A percentile compares a stretch with the other conserved stretches of the same genome.
Evolutionary conservation across 1,284 basidiomycete species (phyloP).

Genomic region (Pseudomicrostroma phylloplanum): DNA sequence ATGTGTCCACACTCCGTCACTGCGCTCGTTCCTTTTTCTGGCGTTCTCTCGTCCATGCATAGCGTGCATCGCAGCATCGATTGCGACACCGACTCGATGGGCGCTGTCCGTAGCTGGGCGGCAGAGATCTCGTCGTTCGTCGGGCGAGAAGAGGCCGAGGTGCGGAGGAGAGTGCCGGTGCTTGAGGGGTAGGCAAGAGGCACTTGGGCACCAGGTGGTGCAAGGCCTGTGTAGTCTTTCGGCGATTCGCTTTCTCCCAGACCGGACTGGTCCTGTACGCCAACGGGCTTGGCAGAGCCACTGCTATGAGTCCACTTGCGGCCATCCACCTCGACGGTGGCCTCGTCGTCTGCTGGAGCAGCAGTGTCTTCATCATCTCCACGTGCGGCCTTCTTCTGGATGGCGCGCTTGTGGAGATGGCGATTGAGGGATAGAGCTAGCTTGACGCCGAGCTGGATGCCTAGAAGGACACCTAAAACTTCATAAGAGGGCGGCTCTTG

Average conservation of each 20-base stretch:
- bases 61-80: conserved; percentile 47
- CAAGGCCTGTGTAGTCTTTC: not conserved
- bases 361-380: conserved; percentile 25
- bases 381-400: conserved; percentile 13
- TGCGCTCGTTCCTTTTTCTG: conserved; percentile 57
- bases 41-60: conserved; percentile 44
- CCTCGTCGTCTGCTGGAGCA: conserved; percentile 6
- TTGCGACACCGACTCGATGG: conserved; percentile 12
- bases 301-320: conserved; percentile 14
- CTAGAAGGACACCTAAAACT: conserved; percentile 49
- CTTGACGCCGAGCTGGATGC: conserved; percentile 47
- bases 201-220: not conserved
- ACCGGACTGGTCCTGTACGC: too few species aligned
- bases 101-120: not conserved
- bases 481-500: conserved; percentile 50
- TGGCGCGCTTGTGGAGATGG: conserved; percentile 14
- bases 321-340: conserved; percentile 17
- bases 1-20: conserved; percentile 89
- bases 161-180: conserved; percentile 1
- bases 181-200: conserved; percentile 10
- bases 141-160: conserved; percentile 1
- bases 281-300: not conserved
- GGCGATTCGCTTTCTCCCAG: not conserved
- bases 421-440: conserved; percentile 22
- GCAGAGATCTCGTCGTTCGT: not conserved